Evolutionary conservation across 164 flowering plant species (phyloP).

Genomic region (Chimonanthus salicifolius): DNA sequence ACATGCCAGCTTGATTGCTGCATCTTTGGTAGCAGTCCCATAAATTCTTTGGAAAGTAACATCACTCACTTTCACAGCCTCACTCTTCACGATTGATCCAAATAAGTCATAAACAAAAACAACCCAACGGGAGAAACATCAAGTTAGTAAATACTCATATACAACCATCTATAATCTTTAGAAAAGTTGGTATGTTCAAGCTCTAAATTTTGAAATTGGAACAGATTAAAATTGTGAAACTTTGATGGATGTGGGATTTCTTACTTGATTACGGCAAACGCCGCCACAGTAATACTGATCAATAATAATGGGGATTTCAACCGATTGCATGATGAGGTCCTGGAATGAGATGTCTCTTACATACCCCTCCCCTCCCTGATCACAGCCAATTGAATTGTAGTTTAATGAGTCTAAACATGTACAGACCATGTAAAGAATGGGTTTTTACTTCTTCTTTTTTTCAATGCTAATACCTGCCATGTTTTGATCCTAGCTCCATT

Average conservation of each 20-base stretch:
- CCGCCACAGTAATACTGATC: conserved; percentile 49
- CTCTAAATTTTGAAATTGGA: too few species aligned
- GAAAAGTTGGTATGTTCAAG: background rate
- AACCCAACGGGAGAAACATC: background rate
- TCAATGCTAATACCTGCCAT: conserved; percentile 16
- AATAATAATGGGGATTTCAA: conserved; percentile 43
- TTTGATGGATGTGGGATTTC: background rate
- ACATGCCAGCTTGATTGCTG: conserved; percentile 1
- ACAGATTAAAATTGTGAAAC: background rate
- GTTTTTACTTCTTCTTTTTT: too few species aligned
- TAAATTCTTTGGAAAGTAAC: background rate
- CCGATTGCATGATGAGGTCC: conserved; percentile 24
- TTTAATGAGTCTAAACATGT: too few species aligned
- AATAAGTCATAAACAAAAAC: background rate
- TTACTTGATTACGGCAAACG: background rate
- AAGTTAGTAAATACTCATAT: background rate
- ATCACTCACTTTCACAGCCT: background rate
- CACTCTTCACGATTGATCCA: background rate
- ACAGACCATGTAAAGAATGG: too few species aligned
- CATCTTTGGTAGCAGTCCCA: background rate
- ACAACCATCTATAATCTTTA: background rate
- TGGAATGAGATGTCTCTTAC: conserved; percentile 31
- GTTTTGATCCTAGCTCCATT: conserved; percentile 69
- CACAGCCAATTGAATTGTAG: background rate
- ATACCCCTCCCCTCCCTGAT: conserved; percentile 31